These are phyloP conservation scores for Ceratobasidium sp. DNA, from an alignment of 1,284 basidiomycete species.

Conservation along the genomic window DNA sequence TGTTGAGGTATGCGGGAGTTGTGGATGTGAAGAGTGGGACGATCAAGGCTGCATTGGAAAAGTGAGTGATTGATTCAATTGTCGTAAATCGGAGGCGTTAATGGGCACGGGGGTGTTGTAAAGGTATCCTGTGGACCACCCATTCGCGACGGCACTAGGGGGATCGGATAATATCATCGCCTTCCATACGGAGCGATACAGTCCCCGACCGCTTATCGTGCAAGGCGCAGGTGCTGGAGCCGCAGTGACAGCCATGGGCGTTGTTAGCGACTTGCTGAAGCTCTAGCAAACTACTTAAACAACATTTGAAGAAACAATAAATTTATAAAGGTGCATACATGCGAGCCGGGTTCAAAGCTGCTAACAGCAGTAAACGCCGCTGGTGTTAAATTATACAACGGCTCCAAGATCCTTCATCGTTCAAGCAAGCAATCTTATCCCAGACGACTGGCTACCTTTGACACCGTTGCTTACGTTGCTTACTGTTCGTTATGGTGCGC, in stretches of 20 bases:
- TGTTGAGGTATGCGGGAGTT: slow-evolving; percentile 94
- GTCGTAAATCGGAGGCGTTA: too few relatives aligned
- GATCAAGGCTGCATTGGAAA: slow-evolving; percentile 90
- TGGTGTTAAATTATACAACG: too few relatives aligned
- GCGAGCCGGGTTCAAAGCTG: too few relatives aligned
- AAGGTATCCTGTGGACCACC: slow-evolving; percentile 90
- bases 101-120: too few relatives aligned
- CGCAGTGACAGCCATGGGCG: slow-evolving; percentile 98
- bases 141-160: slow-evolving; percentile 94
- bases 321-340: slow-evolving; percentile 6
- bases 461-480: too few relatives aligned
- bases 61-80: slow-evolving; percentile 63
- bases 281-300: too few relatives aligned
- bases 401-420: too few relatives aligned
- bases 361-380: too few relatives aligned
- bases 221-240: slow-evolving; percentile 97
- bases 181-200: slow-evolving; percentile 93
- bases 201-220: slow-evolving; percentile 86
- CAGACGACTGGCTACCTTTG: too few relatives aligned
- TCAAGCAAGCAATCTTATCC: too few relatives aligned
- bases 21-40: slow-evolving; percentile 82
- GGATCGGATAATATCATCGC: slow-evolving; percentile 99
- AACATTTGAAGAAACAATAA: too few relatives aligned
- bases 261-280: slow-evolving; percentile 82
- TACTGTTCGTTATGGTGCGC: too few relatives aligned